These are phyloP conservation scores for Penicillium sp. DNA, from an alignment of 2,329 filamentous ascomycete genomes.

Conservation along the genomic window DNA sequence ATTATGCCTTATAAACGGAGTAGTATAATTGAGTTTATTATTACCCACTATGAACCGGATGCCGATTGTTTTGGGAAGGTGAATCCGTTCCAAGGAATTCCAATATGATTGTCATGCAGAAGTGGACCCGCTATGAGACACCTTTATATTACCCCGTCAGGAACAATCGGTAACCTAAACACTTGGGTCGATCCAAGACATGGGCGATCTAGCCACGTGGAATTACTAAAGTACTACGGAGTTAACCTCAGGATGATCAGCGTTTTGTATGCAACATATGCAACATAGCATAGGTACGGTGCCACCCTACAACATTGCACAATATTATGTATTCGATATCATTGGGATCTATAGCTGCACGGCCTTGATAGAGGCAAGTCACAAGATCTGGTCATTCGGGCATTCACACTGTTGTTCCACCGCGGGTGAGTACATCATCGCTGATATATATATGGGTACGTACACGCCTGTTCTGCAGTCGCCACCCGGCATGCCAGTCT, in stretches of 20 bases:
- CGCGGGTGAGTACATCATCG: not conserved
- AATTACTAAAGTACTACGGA: not conserved
- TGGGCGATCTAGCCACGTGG: constrained; percentile 4
- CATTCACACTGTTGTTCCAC: not conserved
- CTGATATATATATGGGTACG: not conserved
- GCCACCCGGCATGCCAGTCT: not conserved
- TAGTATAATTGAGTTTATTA: not conserved
- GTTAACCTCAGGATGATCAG: not conserved
- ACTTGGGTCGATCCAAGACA: not conserved
- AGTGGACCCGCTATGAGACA: not conserved
- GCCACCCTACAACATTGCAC: not conserved
- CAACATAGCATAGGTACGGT: not conserved
- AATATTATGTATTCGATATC: not conserved
- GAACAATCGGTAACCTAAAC: not conserved
- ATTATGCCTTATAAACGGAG: not conserved
- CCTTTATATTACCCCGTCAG: not conserved
- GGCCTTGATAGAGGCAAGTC: not conserved
- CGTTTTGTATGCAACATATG: not conserved
- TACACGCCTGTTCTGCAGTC: not conserved
- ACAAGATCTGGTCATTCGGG: not conserved
- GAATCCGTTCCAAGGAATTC: not conserved
- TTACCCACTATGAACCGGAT: not conserved
- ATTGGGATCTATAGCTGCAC: not conserved
- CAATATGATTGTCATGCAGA: not conserved
- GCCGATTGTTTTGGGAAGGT: not conserved